Percentiles rank a stretch among this genome's conserved stretches.
Evolutionary conservation across 1,139 yeast species (phyloP).

Genomic region (Pichia inconspicua): DNA sequence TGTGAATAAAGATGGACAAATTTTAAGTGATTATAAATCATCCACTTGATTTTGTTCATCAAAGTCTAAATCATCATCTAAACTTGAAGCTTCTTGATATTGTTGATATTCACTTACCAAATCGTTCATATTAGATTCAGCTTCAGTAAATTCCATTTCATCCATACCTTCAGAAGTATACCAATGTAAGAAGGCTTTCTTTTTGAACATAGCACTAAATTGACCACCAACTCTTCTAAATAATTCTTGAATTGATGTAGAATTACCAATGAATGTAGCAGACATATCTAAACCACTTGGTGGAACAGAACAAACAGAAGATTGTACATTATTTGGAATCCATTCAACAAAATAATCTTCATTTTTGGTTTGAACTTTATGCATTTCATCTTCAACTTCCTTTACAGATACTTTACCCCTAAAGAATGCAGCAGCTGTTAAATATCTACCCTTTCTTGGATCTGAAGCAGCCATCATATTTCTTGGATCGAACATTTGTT

Average conservation of each 20-base stretch:
- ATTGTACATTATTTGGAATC: constrained; percentile 95
- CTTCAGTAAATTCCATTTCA: constrained; percentile 87
- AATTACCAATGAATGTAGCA: constrained; percentile 87
- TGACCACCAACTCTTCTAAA: constrained; percentile 87
- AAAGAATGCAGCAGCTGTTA: constrained; percentile 91
- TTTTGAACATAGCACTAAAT: constrained; percentile 85
- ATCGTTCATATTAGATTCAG: constrained; percentile 78
- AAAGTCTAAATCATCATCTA: constrained; percentile 64
- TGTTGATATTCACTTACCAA: constrained; percentile 86
- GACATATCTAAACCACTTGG: constrained; percentile 82
- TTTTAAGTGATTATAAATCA: constrained; percentile 28
- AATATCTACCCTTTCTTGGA: constrained; percentile 83
- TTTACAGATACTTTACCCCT: constrained; percentile 87
- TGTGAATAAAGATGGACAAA: neutral
- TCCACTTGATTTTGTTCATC: constrained; percentile 58
- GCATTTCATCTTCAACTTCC: constrained; percentile 93
- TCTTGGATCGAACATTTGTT: constrained; percentile 85
- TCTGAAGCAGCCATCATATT: constrained; percentile 96
- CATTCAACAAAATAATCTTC: constrained; percentile 84
- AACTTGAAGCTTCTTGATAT: constrained; percentile 77
- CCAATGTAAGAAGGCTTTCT: constrained; percentile 95
- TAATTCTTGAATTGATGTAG: constrained; percentile 85
- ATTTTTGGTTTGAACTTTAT: constrained; percentile 73
- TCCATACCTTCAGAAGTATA: constrained; percentile 95
- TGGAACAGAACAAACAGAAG: constrained; percentile 86